Evolutionary conservation across 225 moss, liverwort and hornwort species (phyloP).

Genomic region (Physcomitrium patens): DNA sequence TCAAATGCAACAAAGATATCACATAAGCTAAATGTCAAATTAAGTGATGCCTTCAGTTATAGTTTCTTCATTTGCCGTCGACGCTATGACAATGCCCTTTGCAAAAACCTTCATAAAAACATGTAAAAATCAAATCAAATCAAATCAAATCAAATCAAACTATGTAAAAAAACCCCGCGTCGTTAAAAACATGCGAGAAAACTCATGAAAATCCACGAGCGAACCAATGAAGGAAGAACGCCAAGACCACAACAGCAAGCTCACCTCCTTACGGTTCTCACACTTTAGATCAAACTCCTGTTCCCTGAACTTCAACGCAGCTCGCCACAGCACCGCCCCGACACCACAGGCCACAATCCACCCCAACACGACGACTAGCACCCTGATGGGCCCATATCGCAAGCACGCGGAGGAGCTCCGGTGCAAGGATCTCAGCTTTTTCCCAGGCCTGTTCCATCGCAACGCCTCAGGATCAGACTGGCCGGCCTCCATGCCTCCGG

Average conservation of each 20-base stretch:
- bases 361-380: slow-evolving; percentile 48
- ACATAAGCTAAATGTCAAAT: too few species aligned
- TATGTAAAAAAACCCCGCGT: too few species aligned
- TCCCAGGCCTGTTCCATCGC: slow-evolving; percentile 24
- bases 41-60: too few species aligned
- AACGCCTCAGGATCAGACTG: neutral
- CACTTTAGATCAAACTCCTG: slow-evolving; percentile 72
- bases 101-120: too few species aligned
- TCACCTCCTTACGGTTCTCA: slow-evolving; percentile 65
- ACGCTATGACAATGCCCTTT: too few species aligned
- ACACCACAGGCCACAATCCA: slow-evolving; percentile 56
- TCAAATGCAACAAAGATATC: too few species aligned
- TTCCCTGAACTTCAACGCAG: slow-evolving; percentile 49
- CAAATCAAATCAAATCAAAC: too few species aligned
- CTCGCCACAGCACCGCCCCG: slow-evolving; percentile 55
- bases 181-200: too few species aligned
- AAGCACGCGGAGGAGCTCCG: slow-evolving; percentile 30
- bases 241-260: neutral
- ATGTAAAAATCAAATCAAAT: too few species aligned
- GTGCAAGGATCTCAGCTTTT: neutral
- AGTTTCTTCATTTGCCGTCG: too few species aligned
- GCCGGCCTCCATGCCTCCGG: neutral
- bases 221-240: too few species aligned
- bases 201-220: too few species aligned
- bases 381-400: slow-evolving; percentile 42